These are phyloP conservation scores for Corrigiola litoralis DNA, from an alignment of 179 eudicot genomes.

Conservation along the genomic window DNA sequence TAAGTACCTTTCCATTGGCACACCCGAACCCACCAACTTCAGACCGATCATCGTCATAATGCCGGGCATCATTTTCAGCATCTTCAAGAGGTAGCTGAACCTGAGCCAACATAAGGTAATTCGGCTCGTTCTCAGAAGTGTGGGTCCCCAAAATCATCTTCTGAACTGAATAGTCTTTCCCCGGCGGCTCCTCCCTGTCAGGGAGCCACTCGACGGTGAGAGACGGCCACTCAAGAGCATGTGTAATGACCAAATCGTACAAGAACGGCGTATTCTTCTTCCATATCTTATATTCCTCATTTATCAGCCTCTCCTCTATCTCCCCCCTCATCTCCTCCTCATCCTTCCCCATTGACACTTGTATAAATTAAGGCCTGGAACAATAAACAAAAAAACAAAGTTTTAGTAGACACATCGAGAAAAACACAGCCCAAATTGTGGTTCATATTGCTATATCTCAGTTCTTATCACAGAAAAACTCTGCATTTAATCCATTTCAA, in stretches of 20 bases:
- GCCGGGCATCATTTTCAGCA: slow-evolving; percentile 68
- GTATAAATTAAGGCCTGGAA: slow-evolving; percentile 12
- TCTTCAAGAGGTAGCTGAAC: slow-evolving; percentile 84
- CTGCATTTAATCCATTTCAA: no score
- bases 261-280: slow-evolving; percentile 84
- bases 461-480: no score
- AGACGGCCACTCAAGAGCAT: slow-evolving; percentile 93
- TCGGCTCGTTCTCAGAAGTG: slow-evolving; percentile 72
- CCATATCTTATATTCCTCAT: slow-evolving; percentile 95
- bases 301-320: slow-evolving; percentile 67
- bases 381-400: background rate
- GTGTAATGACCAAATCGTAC: slow-evolving; percentile 80
- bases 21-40: slow-evolving; percentile 73
- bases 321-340: slow-evolving; percentile 75
- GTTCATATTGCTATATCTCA: background rate
- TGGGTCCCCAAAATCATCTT: slow-evolving; percentile 92
- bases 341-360: slow-evolving; percentile 58
- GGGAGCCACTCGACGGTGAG: slow-evolving; percentile 97
- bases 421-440: background rate
- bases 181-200: slow-evolving; percentile 73
- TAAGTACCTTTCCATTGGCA: slow-evolving; percentile 59
- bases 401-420: background rate
- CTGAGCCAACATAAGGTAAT: slow-evolving; percentile 83
- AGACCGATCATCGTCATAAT: slow-evolving; percentile 60
- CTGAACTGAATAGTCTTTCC: slow-evolving; percentile 79